These are phyloP conservation scores for Theobroma cacao DNA, from an alignment of 345 rosid species.

Conservation along the genomic window DNA sequence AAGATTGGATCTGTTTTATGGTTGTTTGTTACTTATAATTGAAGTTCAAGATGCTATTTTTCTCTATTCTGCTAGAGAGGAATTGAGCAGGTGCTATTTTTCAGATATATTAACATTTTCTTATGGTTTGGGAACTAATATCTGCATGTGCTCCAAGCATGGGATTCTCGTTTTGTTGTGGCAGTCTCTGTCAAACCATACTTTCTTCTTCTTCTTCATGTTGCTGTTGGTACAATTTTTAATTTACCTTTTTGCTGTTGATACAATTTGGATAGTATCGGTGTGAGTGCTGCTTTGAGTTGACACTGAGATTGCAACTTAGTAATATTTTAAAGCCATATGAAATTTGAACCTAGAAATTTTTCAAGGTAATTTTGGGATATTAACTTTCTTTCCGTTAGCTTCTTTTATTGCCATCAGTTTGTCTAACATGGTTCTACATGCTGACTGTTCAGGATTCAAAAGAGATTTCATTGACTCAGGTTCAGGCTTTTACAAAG, in stretches of 20 bases:
- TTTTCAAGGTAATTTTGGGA: not conserved
- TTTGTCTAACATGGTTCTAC: conserved; percentile 17
- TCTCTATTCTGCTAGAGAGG: not conserved
- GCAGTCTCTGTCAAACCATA: not conserved
- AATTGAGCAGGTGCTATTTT: not conserved
- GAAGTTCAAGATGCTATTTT: not conserved
- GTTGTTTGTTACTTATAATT: not conserved
- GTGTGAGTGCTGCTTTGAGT: not conserved
- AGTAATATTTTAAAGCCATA: not conserved
- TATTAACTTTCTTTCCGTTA: not conserved
- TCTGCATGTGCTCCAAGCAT: not conserved
- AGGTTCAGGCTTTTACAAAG: conserved; percentile 55
- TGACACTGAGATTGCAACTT: not conserved
- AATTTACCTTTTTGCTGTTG: not conserved
- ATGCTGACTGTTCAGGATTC: conserved; percentile 61
- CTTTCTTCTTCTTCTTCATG: not conserved
- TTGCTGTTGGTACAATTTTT: not conserved
- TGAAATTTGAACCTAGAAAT: not conserved
- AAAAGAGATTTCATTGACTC: conserved; percentile 66
- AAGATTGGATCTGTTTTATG: not conserved
- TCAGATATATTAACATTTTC: not conserved
- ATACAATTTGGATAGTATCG: no score
- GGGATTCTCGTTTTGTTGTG: not conserved
- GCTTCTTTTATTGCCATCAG: conserved; percentile 2
- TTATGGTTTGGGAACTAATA: not conserved